Conservation (phyloP, 169 alveolate species). For the Perkinsus marinus region DNA sequence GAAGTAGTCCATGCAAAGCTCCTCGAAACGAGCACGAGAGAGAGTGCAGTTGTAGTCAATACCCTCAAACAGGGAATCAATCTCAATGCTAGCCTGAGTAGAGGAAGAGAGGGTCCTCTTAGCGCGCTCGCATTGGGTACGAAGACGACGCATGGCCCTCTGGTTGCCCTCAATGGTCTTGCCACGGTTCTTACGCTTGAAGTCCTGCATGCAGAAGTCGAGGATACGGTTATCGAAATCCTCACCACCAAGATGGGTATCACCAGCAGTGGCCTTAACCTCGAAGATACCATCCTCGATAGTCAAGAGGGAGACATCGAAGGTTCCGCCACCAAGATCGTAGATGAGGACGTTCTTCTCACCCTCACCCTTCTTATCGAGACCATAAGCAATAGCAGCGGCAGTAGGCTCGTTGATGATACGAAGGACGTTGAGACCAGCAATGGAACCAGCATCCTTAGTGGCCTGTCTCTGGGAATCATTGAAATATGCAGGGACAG, state of each 20-base stretch:
- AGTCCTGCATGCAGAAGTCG: conserved; percentile 85
- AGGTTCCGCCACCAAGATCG: conserved; percentile 98
- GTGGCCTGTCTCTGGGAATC: conserved; percentile 97
- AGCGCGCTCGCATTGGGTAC: conserved; percentile 95
- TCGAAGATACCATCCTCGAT: conserved; percentile 92
- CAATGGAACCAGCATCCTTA: conserved; percentile 96
- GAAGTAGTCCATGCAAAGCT: conserved; percentile 76
- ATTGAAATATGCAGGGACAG: conserved; percentile 97
- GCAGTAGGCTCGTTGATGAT: conserved; percentile 98
- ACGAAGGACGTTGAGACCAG: conserved; percentile 94
- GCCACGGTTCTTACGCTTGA: conserved; percentile 77
- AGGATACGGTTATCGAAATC: conserved; percentile 93
- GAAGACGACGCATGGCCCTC: conserved; percentile 81
- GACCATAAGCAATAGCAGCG: conserved; percentile 95
- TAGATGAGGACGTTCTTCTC: conserved; percentile 86
- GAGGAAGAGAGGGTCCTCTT: conserved; percentile 90
- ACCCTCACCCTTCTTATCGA: conserved; percentile 77
- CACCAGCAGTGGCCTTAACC: conserved; percentile 97
- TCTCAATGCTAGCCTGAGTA: conserved; percentile 88
- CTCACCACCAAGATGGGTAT: conserved; percentile 99
- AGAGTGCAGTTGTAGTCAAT: conserved; percentile 81
- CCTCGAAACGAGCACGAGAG: conserved; percentile 91
- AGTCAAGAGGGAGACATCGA: conserved; percentile 90
- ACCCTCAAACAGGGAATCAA: conserved; percentile 85
- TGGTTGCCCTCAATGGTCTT: conserved; percentile 66